Conservation (phyloP, 768 basidiomycete genomes). For the Suillus luteus region DNA sequence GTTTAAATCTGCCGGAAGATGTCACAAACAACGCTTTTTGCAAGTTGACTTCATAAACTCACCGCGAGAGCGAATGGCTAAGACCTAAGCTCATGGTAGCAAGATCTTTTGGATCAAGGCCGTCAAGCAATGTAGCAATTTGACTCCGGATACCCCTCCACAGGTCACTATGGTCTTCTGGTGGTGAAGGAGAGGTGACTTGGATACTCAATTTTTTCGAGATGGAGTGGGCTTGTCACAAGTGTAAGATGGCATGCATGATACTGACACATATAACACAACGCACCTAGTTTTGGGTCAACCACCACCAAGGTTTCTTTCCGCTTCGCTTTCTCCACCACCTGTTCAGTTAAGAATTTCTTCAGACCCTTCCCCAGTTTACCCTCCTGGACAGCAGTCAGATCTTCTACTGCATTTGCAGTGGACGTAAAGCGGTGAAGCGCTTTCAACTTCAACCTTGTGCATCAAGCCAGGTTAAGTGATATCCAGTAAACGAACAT, state of each 20-base stretch:
- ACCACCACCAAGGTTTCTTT: slow-evolving; percentile 85
- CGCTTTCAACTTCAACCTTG: slow-evolving; percentile 89
- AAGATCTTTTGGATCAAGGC: slow-evolving; percentile 89
- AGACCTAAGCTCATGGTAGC: slow-evolving; percentile 98
- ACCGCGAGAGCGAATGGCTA: slow-evolving; percentile 95
- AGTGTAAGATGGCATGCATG: slow-evolving; percentile 13
- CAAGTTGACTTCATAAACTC: slow-evolving; percentile 21
- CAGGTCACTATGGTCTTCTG: slow-evolving; percentile 68
- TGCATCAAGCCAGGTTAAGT: slow-evolving; percentile 11
- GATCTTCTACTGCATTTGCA: slow-evolving; percentile 94
- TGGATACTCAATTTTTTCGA: slow-evolving; percentile 93
- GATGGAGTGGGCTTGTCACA: slow-evolving; percentile 71
- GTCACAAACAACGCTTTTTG: slow-evolving; percentile 13
- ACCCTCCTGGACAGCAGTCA: slow-evolving; percentile 89
- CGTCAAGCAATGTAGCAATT: slow-evolving; percentile 83
- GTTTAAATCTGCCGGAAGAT: slow-evolving; percentile 73
- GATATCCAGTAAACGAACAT: slow-evolving; percentile 6
- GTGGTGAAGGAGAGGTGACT: slow-evolving; percentile 60
- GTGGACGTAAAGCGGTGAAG: slow-evolving; percentile 97
- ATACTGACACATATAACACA: slow-evolving; percentile 9
- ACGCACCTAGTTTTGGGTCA: slow-evolving; percentile 87
- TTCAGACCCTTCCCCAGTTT: slow-evolving; percentile 92
- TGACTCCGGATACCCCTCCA: slow-evolving; percentile 96
- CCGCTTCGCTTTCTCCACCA: slow-evolving; percentile 87
- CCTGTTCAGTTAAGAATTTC: slow-evolving; percentile 86